Conservation (phyloP, 2,329 filamentous ascomycete species). For the Periconia macrospinosa region DNA sequence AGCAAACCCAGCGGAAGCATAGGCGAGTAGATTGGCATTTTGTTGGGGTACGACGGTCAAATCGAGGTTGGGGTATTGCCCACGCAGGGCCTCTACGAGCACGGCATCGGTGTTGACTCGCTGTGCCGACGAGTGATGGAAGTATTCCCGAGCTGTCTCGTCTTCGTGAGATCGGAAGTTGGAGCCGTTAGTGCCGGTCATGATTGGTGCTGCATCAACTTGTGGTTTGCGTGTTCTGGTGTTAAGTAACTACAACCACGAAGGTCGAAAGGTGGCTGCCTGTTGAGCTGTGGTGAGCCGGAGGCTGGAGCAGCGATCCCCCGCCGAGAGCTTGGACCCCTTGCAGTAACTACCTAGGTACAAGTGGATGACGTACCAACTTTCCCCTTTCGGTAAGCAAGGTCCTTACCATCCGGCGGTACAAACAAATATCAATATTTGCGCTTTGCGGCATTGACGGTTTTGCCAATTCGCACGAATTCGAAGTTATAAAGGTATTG, state of each 20-base stretch:
- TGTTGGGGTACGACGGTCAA: slow-evolving; percentile 43
- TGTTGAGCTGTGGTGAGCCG: no score
- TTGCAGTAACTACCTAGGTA: no score
- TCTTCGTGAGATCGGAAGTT: slow-evolving; percentile 31
- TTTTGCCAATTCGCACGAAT: no score
- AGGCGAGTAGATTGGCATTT: slow-evolving; percentile 44
- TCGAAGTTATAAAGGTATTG: no score
- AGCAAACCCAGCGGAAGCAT: slow-evolving; percentile 47
- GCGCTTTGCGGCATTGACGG: no score
- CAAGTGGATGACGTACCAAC: no score
- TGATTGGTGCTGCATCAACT: slow-evolving; percentile 5
- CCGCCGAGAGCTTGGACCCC: not conserved
- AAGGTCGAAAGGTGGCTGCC: not conserved
- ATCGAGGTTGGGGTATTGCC: slow-evolving; percentile 50
- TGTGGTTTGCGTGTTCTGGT: not conserved
- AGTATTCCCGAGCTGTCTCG: slow-evolving; percentile 43
- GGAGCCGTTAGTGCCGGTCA: slow-evolving; percentile 29
- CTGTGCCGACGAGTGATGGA: slow-evolving; percentile 47
- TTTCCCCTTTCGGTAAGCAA: no score
- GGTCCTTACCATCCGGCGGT: no score
- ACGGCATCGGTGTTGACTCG: slow-evolving; percentile 49
- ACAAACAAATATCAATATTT: no score
- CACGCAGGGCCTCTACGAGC: slow-evolving; percentile 48
- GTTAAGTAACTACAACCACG: not conserved
- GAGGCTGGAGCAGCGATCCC: no score